Evolutionary conservation across 345 rosid species (phyloP).

Genomic region (Sisymbrium altissimum): DNA sequence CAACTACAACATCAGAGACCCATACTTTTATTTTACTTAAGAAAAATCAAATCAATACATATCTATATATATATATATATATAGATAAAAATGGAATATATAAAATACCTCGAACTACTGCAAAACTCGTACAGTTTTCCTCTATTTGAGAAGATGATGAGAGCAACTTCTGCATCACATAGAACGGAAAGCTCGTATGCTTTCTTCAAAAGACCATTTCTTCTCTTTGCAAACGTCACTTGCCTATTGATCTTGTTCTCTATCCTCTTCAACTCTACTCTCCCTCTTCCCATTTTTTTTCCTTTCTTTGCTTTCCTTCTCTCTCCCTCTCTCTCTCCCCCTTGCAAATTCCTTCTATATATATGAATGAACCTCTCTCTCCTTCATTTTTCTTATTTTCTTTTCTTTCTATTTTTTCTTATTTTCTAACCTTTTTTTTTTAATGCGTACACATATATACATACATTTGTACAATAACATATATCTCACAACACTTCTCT

Average conservation of each 20-base stretch:
- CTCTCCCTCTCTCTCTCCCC: background rate
- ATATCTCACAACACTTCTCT: conserved; percentile 18
- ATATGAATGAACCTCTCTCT: background rate
- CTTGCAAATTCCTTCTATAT: background rate
- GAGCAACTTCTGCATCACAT: conserved; percentile 98
- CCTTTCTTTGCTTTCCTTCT: background rate
- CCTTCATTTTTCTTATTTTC: background rate
- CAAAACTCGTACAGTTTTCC: conserved; percentile 99
- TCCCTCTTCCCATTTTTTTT: conserved; percentile 81
- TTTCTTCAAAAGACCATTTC: conserved; percentile 97
- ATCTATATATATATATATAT: background rate
- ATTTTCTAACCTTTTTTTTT: conserved; percentile 6
- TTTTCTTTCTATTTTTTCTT: background rate
- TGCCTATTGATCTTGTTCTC: conserved; percentile 99
- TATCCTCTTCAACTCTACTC: conserved; percentile 98
- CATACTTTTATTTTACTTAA: conserved; percentile 12
- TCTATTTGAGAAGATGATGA: conserved; percentile 99
- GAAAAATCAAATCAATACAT: background rate
- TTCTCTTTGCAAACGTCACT: conserved; percentile 98
- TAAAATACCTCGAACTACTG: conserved; percentile 86
- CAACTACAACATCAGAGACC: conserved; percentile 27
- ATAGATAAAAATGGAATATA: background rate
- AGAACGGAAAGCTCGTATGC: conserved; percentile 99
- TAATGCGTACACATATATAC: conserved; percentile 13
- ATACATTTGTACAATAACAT: conserved; percentile 20